Evolutionary conservation across 495 filamentous ascomycete genomes (phyloP), one percentile per base, ranked within the genome.

Genomic region (Viridothelium virens): DNA sequence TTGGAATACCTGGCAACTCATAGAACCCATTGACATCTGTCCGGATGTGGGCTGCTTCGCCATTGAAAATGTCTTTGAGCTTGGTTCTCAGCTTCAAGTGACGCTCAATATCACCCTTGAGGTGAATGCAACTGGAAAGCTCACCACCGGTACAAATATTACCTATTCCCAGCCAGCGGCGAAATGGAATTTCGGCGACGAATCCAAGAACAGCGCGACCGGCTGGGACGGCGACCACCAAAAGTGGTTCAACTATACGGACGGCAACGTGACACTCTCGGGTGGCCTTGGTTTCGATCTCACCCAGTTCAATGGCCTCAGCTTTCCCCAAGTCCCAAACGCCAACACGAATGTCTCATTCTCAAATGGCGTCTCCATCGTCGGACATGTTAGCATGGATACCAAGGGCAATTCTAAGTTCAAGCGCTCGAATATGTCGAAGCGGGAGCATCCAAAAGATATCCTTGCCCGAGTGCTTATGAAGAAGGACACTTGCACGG

Each of bases 381-480:
- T 59, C 0, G 31, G 25, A 31, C 18, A 59, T 36, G 31, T 59
- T 31, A 14, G 3, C n/a, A 59, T 18, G 7, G 53, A 31, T 0
- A 4, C 9, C 2, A 59, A 59, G 18, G 53, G 53, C 0, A 36
- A 34, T 14, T 44, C 41, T 7, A 7, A 33, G 1, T 18, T 0
- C 53, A 33, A 59, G 31, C 53, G 53, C 18, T 31, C 25, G 14
- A 31, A 36, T 31, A 59, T 59, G 31, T 59, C 53, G 1, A 34
- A 34, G 53, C 53, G 53, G 7, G 53, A 59, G 53, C 53, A 59
- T 36, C 25, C 53, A 3, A 59, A 59, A 36, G 53, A 59, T 14
- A 59, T 59, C 14, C 53, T 59, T 34, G 53, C 53, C 18, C 18
- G 53, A 59, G 53, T 34, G 31, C 7, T 59, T 0, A 7, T 31